Evolutionary conservation across 108 stramenopile species (phyloP), one percentile per base, ranked within the genome.

Genomic region (Pseudonitzschia delicatissima): DNA sequence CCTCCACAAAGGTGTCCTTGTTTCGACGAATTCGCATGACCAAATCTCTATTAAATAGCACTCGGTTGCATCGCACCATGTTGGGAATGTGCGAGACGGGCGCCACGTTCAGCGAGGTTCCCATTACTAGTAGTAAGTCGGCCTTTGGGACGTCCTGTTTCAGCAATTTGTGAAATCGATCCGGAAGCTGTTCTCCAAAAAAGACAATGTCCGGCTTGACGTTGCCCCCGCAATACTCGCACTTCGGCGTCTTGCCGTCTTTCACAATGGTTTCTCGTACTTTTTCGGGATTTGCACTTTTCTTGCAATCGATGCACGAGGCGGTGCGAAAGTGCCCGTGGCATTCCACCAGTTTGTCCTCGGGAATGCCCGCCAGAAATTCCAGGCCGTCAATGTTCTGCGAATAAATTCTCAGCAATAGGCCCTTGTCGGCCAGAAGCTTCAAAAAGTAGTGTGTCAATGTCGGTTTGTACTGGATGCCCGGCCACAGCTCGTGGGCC

Each of bases 361-460:
- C 62, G 42, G 80, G n/a, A 15, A 73, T 45, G 3, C 62, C 65
- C 28, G 66, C 71, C 28, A 82, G 35, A 27, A 72, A 57, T 57
- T 97, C 96, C 44, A 97, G 68, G 47, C 87, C 87, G 65, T 97
- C 96, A 72, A 97, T 95, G 69, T 97, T 97, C 65, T 96, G 97
- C 12, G 94, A 90, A 53, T 90, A 95, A 39, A 77, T 72, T 57
- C 94, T 69, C 40, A 83, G 45, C 17, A 97, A 68, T 27, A 82
- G 15, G 0, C 84, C 88, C 72, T 94, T 87, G 57, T 87, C 62
- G 37, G 83, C 77, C 77, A 97, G 73, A 7, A 94, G 50, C 8
- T 81, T 77, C 20, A 97, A 70, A 59, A 95, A 97, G 25, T 77
- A 77, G 76, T 97, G 96, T 9, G 93, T 86, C 28, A 82, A 34